These are phyloP conservation scores for Trichocladium antarcticum DNA, from an alignment of 495 filamentous ascomycete species.

Conservation along the genomic window DNA sequence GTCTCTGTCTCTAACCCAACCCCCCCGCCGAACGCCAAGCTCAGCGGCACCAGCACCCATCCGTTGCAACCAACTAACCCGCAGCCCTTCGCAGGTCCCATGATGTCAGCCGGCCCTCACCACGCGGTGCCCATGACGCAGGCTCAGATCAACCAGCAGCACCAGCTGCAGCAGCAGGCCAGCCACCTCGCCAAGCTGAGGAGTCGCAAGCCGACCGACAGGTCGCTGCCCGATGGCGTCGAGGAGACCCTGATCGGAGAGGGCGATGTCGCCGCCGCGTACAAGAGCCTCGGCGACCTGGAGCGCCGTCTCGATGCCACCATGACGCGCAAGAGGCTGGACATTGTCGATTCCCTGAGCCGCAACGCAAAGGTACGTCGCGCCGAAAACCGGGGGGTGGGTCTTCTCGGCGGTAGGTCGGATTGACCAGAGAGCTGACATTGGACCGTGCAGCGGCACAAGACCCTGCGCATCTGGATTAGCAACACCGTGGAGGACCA, in stretches of 20 bases:
- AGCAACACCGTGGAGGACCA: constrained; percentile 92
- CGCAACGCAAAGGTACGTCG: constrained; percentile 55
- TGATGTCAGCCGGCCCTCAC: constrained; percentile 24
- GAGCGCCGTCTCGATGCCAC: constrained; percentile 85
- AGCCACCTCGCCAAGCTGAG: constrained; percentile 62
- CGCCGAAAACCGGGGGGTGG: neutral
- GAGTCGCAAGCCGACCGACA: constrained; percentile 83
- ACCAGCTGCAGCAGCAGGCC: constrained; percentile 42
- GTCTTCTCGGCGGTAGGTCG: too few species aligned
- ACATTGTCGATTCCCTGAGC: constrained; percentile 75
- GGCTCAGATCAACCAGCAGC: constrained; percentile 44
- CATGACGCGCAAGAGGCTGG: constrained; percentile 88
- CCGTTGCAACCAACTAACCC: neutral
- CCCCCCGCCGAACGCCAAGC: neutral
- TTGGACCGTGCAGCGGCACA: constrained; percentile 45
- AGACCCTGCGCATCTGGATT: constrained; percentile 86
- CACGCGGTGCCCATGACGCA: constrained; percentile 47
- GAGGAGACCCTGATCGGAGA: constrained; percentile 56
- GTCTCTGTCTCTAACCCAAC: neutral
- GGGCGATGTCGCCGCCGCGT: constrained; percentile 71
- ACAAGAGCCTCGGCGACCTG: constrained; percentile 69
- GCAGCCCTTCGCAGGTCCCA: constrained; percentile 18
- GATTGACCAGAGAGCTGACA: neutral
- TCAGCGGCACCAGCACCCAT: neutral
- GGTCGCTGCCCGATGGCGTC: constrained; percentile 80